A percentile compares a stretch with the other conserved stretches of the same genome.
phyloP scores from a whole-genome alignment of 2,329 filamentous ascomycete species.

The Claviceps pazoutovae region DNA sequence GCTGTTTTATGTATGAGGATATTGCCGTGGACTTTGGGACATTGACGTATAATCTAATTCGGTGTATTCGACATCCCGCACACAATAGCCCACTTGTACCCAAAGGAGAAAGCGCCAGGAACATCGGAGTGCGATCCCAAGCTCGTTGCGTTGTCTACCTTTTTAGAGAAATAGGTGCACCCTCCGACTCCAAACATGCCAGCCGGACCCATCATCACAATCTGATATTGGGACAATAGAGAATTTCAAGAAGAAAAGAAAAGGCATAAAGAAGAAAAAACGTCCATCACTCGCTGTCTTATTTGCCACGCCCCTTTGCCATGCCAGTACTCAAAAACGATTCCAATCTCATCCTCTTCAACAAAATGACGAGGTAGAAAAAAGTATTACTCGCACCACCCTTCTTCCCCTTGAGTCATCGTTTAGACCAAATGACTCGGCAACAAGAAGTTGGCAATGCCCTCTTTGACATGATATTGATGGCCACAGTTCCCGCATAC shows the following conservation, averaged over 20 bases:
- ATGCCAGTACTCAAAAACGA: neutral
- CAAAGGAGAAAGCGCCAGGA: neutral
- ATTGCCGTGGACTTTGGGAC: neutral
- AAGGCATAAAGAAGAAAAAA: neutral
- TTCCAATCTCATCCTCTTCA: neutral
- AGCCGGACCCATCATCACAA: neutral
- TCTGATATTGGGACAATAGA: too few relatives aligned
- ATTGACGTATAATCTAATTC: neutral
- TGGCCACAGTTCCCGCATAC: conserved; percentile 86
- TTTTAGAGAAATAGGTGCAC: neutral
- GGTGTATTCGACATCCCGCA: neutral
- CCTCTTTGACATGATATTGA: conserved; percentile 88
- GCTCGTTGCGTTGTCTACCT: neutral
- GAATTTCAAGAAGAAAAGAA: neutral
- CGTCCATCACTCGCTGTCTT: neutral
- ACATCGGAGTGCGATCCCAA: neutral
- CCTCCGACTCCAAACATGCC: conserved; percentile 1
- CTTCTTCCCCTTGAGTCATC: conserved; percentile 28
- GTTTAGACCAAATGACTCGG: conserved; percentile 68
- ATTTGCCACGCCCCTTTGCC: neutral
- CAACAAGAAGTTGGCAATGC: conserved; percentile 89
- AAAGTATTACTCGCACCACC: conserved; percentile 90
- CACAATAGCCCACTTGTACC: neutral
- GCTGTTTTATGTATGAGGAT: neutral
- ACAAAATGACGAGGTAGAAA: conserved; percentile 57